Base-by-base conservation (phyloP, 192 early-diverging fungal species). In the Helicostylum pulchrum region DNA sequence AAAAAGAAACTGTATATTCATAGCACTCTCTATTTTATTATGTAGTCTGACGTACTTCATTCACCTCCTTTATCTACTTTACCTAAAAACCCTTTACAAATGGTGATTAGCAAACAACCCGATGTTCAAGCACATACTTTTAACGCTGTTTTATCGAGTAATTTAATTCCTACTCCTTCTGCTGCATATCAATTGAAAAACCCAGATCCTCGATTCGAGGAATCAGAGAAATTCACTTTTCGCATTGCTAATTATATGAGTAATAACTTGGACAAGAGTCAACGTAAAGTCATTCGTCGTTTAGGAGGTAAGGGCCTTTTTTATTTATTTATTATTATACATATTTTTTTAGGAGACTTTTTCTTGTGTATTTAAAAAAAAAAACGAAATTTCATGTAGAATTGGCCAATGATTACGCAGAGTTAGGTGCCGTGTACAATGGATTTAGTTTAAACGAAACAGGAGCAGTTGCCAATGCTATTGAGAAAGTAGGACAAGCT, bases 401-500 rank as follows among this genome's bases (percentile, higher is more conserved):
- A 44, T 30, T 68, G 4, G 84, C 92, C 0, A 72, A 75, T 34
- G 88, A 90, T 61, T 92, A 92, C 67, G 79, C 92, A 19, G 94
- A 97, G 64, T 80, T 99, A 15, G 96, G 95, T 0, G 94, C 92
- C 3, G 80, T 87, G 2, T 94, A 95, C 74, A 99, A 99, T 66
- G 94, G 88, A 20, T 98, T 97, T 76, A 97, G 95, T 51, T 79
- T 99, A 39, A 87, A 88, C 64, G 95, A 98, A 62, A 67, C 58
- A 36, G 80, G 77, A 0, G 78, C 76, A 2, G 78, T 99, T n/a
- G 85, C 90, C 0, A 87, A 87, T 21, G 90, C 91, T 0, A 89
- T 98, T 64, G 97, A 99, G 69, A 84, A 87, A 59, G 78, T 94
- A n/a, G 97, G 97, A 1, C 89, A 94, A 70, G 94, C 96, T 0